phyloP scores from a whole-genome alignment of 2,329 filamentous ascomycete genomes.

The Tolypocladium guangdongense region DNA sequence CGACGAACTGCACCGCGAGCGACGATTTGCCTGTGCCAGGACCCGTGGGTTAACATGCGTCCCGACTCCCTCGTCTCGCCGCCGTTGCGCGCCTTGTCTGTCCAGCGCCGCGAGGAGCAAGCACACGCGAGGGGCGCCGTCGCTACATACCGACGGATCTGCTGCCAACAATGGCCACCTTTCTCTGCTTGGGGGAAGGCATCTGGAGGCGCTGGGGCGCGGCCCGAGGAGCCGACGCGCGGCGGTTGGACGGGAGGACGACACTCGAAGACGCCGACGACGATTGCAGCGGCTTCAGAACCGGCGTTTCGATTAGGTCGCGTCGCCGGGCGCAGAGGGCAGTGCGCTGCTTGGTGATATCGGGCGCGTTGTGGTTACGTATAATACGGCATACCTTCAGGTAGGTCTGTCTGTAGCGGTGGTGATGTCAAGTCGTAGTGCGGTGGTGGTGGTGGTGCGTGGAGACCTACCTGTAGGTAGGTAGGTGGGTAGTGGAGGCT shows the following conservation, averaged over 20 bases:
- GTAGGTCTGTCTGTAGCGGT: background rate
- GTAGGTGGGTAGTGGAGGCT: background rate
- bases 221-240: background rate
- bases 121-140: background rate
- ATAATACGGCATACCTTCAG: background rate
- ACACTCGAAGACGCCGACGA: background rate
- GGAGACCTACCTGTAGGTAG: too few species aligned
- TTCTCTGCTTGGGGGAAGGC: constrained; percentile 74
- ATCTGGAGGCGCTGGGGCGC: constrained; percentile 25
- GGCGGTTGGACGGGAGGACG: background rate
- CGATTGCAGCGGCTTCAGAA: background rate
- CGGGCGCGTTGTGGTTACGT: background rate
- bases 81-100: background rate
- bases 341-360: background rate
- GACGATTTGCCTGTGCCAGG: constrained; percentile 75
- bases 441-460: background rate
- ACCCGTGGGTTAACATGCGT: background rate
- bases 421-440: background rate
- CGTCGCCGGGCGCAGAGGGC: background rate
- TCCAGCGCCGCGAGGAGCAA: background rate
- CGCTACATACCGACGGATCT: constrained; percentile 58
- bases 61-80: background rate
- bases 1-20: constrained; percentile 91
- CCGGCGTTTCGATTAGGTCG: background rate
- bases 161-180: constrained; percentile 92